Conservation (phyloP, 306 rosid genomes). For the Prunus mongolica region DNA sequence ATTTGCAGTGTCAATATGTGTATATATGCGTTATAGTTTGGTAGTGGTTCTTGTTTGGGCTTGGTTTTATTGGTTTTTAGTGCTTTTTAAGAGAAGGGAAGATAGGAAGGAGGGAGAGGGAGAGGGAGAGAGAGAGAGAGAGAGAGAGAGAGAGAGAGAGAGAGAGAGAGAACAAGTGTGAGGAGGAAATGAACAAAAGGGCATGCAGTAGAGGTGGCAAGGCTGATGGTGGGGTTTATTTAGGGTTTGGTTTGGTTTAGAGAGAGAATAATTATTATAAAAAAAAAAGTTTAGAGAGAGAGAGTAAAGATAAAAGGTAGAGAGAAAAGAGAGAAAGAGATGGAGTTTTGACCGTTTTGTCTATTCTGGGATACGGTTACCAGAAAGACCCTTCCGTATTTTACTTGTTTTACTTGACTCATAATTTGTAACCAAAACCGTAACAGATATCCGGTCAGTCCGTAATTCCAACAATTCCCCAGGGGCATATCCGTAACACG, state of each 20-base stretch:
- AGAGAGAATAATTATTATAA: conserved; percentile 9
- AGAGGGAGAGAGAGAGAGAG: background rate
- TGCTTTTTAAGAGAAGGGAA: background rate
- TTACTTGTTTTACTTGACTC: background rate
- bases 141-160: background rate
- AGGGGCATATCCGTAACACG: conserved; percentile 26
- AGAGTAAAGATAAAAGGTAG: background rate
- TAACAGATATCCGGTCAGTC: conserved; percentile 23
- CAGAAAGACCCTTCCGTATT: conserved; percentile 19
- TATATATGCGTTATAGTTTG: background rate
- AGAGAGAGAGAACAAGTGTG: conserved; percentile 11
- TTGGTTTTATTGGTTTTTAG: conserved; percentile 15
- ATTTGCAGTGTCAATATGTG: background rate
- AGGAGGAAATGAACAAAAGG: conserved; percentile 36
- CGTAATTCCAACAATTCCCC: background rate
- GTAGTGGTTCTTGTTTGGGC: conserved; percentile 19
- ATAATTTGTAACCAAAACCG: conserved; percentile 5
- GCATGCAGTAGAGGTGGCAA: conserved; percentile 60
- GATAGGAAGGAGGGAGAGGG: background rate
- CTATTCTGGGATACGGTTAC: conserved; percentile 40
- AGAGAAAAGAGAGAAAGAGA: background rate
- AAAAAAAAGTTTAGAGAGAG: background rate
- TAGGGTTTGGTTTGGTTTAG: conserved; percentile 42
- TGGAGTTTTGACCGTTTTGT: conserved; percentile 31
- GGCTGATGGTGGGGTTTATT: conserved; percentile 61